Base-by-base conservation (phyloP, 228 moss, liverwort and hornwort species). In the Sphagnum magellanicum region DNA sequence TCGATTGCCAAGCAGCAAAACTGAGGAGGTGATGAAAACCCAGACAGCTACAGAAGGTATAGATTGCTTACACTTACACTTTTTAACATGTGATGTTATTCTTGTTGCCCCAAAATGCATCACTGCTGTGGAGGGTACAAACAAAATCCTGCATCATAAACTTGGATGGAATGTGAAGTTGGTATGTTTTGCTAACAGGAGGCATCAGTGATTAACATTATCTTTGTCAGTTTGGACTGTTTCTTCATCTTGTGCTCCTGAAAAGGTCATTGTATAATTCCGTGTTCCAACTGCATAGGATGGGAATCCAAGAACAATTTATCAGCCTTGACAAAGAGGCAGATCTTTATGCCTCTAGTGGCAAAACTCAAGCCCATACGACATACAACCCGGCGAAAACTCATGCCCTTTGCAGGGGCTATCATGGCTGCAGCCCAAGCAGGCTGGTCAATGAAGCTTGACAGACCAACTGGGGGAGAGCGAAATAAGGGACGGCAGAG, bases 391-490 rank as follows among this genome's bases (percentile, higher is more conserved):
- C 86, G 85, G 48, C 73, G 82, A 60, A 86, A 83, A 67, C 83
- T 91, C 63, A 93, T 91, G 87, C 93, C 93, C 6, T 98, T 88
- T 66, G 97, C 93, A 59, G 84, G 81, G 67, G 90, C 93, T 66
- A 88, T 97, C 16, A 83, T 97, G 78, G 88, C 97, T 73, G 91
- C 93, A 51, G 91, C 90, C 66, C 91, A 93, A 67, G 93, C 93
- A 63, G 93, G 97, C 62, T 91, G 88, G 91, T 90, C 93, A 16
- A 92, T 93, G 91, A 97, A 97, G 74, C 75, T 91, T 67, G 91
- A 91, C 63, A 71, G 82, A 68, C 88, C 93, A 48, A 93, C 88
- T 72, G 93, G 96, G 73, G 49, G 65, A 7, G 55, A 55, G 55
- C 55, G 55, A 55, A 55, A 12, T 55, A 8, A 12, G 8, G 55